These are phyloP conservation scores for Prunus fruticosa DNA, from an alignment of 306 rosid genomes.

Conservation along the genomic window DNA sequence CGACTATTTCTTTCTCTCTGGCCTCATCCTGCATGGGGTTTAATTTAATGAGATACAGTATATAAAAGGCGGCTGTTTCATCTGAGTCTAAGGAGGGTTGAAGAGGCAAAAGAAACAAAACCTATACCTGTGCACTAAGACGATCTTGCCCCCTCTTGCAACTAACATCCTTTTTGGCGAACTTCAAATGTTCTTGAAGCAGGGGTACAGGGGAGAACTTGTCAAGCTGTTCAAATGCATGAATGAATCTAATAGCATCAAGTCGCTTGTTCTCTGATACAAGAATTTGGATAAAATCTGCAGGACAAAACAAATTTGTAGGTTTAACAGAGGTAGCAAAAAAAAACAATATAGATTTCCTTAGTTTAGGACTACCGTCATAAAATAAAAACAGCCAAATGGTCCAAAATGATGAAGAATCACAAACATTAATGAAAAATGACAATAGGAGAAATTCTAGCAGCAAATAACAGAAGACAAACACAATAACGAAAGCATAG, in stretches of 20 bases:
- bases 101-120: not conserved
- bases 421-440: not conserved
- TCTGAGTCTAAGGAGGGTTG: not conserved
- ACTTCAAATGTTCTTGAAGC: constrained; percentile 28
- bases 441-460: not conserved
- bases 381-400: not conserved
- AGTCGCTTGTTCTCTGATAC: constrained; percentile 29
- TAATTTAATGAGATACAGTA: not conserved
- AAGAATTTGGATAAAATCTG: constrained; percentile 34
- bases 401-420: not conserved
- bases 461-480: not conserved
- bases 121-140: constrained; percentile 26
- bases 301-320: not conserved
- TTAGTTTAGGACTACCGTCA: not conserved
- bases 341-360: not conserved
- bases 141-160: constrained; percentile 15
- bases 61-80: not conserved
- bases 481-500: not conserved
- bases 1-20: constrained; percentile 28
- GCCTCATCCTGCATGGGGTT: constrained; percentile 31
- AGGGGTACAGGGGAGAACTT: constrained; percentile 40
- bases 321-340: not conserved
- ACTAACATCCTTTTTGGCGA: constrained; percentile 10
- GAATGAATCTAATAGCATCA: constrained; percentile 36
- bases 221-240: constrained; percentile 22